Base-by-base conservation (phyloP, 371 early-diverging fungal species). In the Paraphysoderma sedebokerense region DNA sequence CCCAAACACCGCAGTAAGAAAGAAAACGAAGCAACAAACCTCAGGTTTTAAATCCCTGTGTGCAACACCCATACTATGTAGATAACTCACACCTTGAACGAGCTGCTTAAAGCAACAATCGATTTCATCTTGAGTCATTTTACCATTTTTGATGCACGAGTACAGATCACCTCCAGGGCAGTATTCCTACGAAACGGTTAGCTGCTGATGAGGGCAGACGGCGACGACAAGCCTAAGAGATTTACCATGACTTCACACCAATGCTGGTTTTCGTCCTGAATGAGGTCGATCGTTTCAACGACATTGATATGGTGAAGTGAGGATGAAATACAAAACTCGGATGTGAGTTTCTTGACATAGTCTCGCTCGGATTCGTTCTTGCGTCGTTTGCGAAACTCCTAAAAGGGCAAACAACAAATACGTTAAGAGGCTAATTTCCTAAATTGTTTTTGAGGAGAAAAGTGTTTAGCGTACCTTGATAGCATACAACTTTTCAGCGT, bases 231-330 rank as follows among this genome's bases (percentile, higher is more conserved):
- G 32, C 6, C 53, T 6, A 12, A 9, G 11, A 36, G 41, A 36
- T 70, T 68, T 58, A 85, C 88, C 96, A 95, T 95, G 17, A 92
- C 87, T 48, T 82, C 85, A 64, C 88, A 96, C 80, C 90, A 92
- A 36, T 79, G 68, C 27, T 68, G 70, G 47, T 81, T 75, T 51
- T 77, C 70, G 58, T 92, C 90, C 60, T 82, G 74, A 13, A 91
- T 81, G 22, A 96, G 61, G 60, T 96, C 95, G 11, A 92, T 70
- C 0, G 92, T 92, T 53, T 83, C 75, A 12, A 95, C 82, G 7
- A 96, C 60, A 58, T 95, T 92, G 46, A 71, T 69, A 60, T 92
- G 88, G 41, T 79, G 70, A 36, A 95, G 66, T 17, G 81, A 77
- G 2, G 87, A 85, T 29, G 79, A 74, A 50, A 92, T 92, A 61